Evolutionary conservation across 805 yeast genomes (phyloP).

Genomic region (Saccharomyces eubayanus): DNA sequence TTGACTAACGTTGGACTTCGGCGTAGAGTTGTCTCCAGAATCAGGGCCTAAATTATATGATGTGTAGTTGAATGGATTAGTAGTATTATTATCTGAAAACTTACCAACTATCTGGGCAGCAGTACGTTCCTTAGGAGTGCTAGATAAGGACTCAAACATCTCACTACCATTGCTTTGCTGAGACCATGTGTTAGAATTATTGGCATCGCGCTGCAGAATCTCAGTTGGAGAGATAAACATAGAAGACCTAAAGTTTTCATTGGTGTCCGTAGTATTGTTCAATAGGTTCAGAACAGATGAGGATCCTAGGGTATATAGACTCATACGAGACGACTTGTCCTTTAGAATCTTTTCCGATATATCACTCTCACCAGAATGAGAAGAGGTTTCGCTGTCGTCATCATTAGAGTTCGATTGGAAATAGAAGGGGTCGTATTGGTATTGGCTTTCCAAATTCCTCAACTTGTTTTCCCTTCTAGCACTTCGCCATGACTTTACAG

Average conservation of each 20-base stretch:
- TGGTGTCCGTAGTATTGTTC: conserved; percentile 6
- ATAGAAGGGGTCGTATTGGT: conserved; percentile 16
- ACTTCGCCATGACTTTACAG: conserved; percentile 22
- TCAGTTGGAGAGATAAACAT: conserved; percentile 48
- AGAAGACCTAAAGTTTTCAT: conserved; percentile 32
- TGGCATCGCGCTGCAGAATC: conserved; percentile 25
- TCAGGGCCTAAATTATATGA: background rate
- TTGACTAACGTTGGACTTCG: background rate
- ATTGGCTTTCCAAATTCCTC: conserved; percentile 11
- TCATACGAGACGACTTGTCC: conserved; percentile 17
- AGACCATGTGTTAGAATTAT: conserved; percentile 6
- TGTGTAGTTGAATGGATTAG: background rate
- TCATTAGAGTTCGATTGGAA: background rate
- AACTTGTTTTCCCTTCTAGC: conserved; percentile 24
- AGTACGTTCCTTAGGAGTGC: conserved; percentile 10
- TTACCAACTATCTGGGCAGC: background rate
- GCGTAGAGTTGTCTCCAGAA: background rate
- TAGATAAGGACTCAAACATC: conserved; percentile 7
- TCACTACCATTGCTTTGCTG: conserved; percentile 2
- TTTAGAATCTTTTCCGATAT: conserved; percentile 20
- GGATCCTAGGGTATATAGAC: conserved; percentile 28
- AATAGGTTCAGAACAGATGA: conserved; percentile 25
- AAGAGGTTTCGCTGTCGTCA: background rate
- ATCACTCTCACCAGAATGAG: conserved; percentile 15
- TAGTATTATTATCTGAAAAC: background rate